Percentiles rank a stretch among this genome's conserved stretches.
Evolutionary conservation across 2,329 filamentous ascomycete genomes (phyloP).

Genomic region (Saccharata proteae): DNA sequence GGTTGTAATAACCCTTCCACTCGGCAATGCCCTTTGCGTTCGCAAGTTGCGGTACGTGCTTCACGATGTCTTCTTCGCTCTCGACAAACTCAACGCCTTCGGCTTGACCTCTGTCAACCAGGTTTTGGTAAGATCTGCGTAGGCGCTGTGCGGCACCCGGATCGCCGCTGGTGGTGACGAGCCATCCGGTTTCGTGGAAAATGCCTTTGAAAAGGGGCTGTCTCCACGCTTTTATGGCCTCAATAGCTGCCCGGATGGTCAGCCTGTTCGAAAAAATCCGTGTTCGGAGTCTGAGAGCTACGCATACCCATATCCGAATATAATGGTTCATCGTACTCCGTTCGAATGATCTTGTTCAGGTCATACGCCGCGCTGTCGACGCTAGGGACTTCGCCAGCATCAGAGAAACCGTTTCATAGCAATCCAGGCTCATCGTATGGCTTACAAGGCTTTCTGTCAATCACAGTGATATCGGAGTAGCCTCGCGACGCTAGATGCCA

Average conservation of each 20-base stretch:
- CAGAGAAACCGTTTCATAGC: not conserved
- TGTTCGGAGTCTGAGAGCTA: no score
- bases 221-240: constrained; percentile 12
- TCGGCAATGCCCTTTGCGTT: constrained; percentile 7
- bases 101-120: constrained; percentile 6
- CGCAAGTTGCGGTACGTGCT: constrained; percentile 9
- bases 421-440: constrained; percentile 1
- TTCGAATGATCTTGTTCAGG: constrained; percentile 13
- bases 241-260: constrained; percentile 5
- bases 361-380: constrained; percentile 9
- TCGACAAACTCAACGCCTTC: constrained; percentile 10
- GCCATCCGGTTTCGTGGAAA: constrained; percentile 9
- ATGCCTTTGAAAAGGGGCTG: constrained; percentile 9
- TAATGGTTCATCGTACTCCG: constrained; percentile 12
- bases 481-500: constrained; percentile 19
- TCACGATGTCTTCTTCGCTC: constrained; percentile 8
- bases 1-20: constrained; percentile 15
- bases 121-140: constrained; percentile 10
- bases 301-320: constrained; percentile 11
- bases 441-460: constrained; percentile 12
- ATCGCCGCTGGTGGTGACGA: constrained; percentile 11
- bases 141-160: constrained; percentile 9
- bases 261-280: not conserved
- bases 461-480: constrained; percentile 19
- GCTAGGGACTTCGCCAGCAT: constrained; percentile 1